Base-by-base conservation (phyloP, 2,329 filamentous ascomycete genomes). In the Verticillium albo-atrum region DNA sequence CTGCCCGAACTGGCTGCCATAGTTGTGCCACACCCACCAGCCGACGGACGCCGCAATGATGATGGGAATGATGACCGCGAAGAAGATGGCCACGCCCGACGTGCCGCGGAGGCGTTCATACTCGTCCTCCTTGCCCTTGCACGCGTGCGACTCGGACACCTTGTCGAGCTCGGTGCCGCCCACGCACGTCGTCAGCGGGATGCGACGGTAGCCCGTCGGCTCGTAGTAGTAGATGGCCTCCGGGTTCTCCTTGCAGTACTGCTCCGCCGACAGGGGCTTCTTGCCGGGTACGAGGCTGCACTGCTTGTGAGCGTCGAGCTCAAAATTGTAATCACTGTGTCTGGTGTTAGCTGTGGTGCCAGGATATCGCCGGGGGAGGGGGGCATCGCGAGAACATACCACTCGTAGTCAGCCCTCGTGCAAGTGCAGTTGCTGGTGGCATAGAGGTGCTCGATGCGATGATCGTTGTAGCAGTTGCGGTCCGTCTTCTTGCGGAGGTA, bases 401-500 rank as follows among this genome's bases (percentile, higher is more conserved):
- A 99, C 82, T 99, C 95, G 71, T 89, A 99, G 75, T 99, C 95
- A 60, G 86, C 83, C 57, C 92, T 83, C 9, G 86, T 90, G 76
- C 95, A 99, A 61, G 84, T 81, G 79, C 95, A 99, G 72, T 96
- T 92, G 64, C 83, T 77, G 65, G 91, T 87, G 65, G 83, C 82
- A 74, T 93, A 89, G 27, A 94, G 79, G 64, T 87, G 85, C 64
- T 87, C 80, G 63, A 96, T 84, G 63, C 82, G 84, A 71, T 84
- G 83, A 56, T 89, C 87, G 68, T 97, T 97, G 80, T 88, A 97
- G 78, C 95, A 99, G 54, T 89, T 77, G 23, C 82, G 80, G 17
- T 88, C 86, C n/a, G 81, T 75, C 74, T 90, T 93, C 83, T 98
- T 99, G 71, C 95, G 91, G 68, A 96, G 85, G 69, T 97, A 99